Base-by-base conservation (phyloP, 352 stramenopile genomes). In the Pythium rhizo-oryzae region DNA sequence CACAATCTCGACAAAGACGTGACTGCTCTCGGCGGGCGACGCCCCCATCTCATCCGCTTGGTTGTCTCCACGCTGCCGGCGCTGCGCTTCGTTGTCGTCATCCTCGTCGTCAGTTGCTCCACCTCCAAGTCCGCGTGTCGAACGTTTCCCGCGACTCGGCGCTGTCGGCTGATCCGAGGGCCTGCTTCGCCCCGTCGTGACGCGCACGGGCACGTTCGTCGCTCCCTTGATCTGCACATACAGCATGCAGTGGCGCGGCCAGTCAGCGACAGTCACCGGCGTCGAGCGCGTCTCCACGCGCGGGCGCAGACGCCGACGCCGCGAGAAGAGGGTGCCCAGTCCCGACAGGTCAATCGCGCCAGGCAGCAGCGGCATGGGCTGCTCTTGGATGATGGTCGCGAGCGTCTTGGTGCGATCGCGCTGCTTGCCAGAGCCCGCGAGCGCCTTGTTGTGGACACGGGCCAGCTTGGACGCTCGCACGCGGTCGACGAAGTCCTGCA, bases 151-250 rank as follows among this genome's bases (percentile, higher is more conserved):
- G 28, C 30, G 62, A 8, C 33, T 65, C 53, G 35, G 54, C 50
- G 56, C 25, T n/a, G 59, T 52, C 16, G 18, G 12, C 39, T 9
- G 5, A 33, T 6, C 28, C 28, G 6, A 33, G n/a, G 16, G 24
- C 21, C 4, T 13, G 15, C 37, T 25, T 43, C 33, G 8, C 46
- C 30, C 24, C 23, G 57, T 49, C 39, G 54, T 19, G 21, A 87
- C 54, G 9, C 85, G 81, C 21, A 92, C 70, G 0, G 90, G 89
- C 1, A 96, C 75, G 58, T 97, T 96, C 9, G 70, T 75, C 2
- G 81, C 89, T 15, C 87, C 80, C 46, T 95, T 85, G 21, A 98
- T 71, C 60, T 97, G 92, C 9, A 97, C 74, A 57, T 96, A 93
- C 25, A 97, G 56, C 5, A 77, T 81, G 52, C 88, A 96, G 23